Conservation (phyloP, 2,329 filamentous ascomycete genomes). For the Hymenoscyphus fructigenus region DNA sequence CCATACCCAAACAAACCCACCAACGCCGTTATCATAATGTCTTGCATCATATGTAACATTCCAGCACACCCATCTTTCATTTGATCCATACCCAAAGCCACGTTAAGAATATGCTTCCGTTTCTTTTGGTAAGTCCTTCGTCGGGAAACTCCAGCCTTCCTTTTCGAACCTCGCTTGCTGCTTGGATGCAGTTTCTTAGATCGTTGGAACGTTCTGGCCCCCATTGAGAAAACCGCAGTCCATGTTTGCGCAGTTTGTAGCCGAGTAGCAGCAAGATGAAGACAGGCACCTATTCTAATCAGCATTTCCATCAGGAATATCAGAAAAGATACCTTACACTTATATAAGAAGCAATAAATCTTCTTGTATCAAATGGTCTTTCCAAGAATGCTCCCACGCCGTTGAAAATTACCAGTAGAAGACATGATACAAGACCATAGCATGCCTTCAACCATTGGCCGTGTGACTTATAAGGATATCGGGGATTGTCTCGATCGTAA, state of each 20-base stretch:
- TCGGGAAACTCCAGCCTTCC: conserved; percentile 41
- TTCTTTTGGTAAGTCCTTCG: conserved; percentile 37
- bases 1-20: neutral
- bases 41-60: conserved; percentile 1
- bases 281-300: conserved; percentile 36
- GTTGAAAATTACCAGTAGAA: conserved; percentile 40
- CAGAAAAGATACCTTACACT: conserved; percentile 36
- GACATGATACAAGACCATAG: conserved; percentile 38
- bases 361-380: conserved; percentile 38
- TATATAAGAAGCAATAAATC: conserved; percentile 43
- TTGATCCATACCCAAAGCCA: conserved; percentile 44
- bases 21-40: neutral
- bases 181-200: conserved; percentile 40
- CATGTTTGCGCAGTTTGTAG: conserved; percentile 41
- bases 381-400: conserved; percentile 38
- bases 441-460: conserved; percentile 42
- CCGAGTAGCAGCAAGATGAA: conserved; percentile 41
- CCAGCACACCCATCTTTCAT: conserved; percentile 18
- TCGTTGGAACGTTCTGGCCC: conserved; percentile 40
- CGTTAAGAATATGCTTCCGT: conserved; percentile 32
- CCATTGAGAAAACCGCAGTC: conserved; percentile 37
- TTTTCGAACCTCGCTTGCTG: conserved; percentile 37
- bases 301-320: neutral
- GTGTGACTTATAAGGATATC: conserved; percentile 42
- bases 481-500: conserved; percentile 39